Base-by-base conservation (phyloP, 441 rosid genomes). In the Arabidopsis lyrata region DNA sequence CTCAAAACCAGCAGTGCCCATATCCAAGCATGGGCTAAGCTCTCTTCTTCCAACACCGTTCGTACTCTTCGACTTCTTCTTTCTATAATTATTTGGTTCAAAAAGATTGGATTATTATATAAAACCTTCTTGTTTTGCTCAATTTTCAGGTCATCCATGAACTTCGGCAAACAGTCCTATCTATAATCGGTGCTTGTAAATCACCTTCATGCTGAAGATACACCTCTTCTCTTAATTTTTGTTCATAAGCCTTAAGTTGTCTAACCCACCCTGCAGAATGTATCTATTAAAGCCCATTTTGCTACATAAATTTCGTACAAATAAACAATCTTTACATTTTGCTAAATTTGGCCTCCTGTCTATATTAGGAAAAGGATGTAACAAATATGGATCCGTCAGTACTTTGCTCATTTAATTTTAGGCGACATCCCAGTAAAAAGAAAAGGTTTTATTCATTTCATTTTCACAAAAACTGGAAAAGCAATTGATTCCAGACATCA, bases 401-500 rank as follows among this genome's bases (percentile, higher is more conserved):
- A 24, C 27, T 24, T 24, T 24, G 24, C 27, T 24, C 27, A 2
- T 24, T 24, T 24, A 24, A 24, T 24, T 24, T 24, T 24, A 3
- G 27, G 4, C 27, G 27, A 24, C 27, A 24, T 24, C 27, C 27
- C 27, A 24, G 27, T 24, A 24, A 24, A 24, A 24, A 24, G 4
- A 24, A 24, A 29, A 5, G 22, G 24, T 16, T 47, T 15, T 16
- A 16, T 31, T 61, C 62, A 72, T 18, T 15, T 32, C 34, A 6
- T 9, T 38, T 48, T 73, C 64, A 77, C 77, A 95, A 84, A 65
- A 79, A 78, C 80, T 91, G 95, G 80, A 86, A 93, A 50, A 95
- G 78, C 13, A 95, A 80, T 80, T 93, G 91, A 66, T 92, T 92
- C 98, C 99, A 92, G 22, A 87, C 86, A 84, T 95, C 99, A 45